Base-by-base conservation (phyloP, 495 filamentous ascomycete genomes). In the Neurospora hispaniola region DNA sequence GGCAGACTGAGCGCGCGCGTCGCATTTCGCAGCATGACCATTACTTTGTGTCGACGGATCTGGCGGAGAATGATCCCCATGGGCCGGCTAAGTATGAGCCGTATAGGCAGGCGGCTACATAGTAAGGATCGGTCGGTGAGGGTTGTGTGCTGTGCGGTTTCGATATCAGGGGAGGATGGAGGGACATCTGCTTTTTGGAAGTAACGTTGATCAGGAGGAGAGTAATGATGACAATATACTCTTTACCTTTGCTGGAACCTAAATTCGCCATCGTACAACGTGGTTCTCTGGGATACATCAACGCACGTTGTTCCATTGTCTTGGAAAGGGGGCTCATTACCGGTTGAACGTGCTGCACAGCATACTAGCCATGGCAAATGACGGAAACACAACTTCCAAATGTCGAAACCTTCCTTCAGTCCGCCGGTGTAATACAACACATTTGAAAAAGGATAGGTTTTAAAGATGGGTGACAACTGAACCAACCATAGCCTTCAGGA, bases 11-110 rank as follows among this genome's bases (percentile, higher is more conserved):
- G 40, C 35, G 41, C 69, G 69, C 18, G 1, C 16, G 69, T 20
- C 42, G 16, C 23, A 31, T 39, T 9, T 41, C 11, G 11, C 44
- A 18, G 14, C 38, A 46, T 44, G 43, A 59, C 18, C n/a, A 16
- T 16, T 20, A 14, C 44, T 20, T 20, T 10, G 18, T 35, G 8
- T 69, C 72, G 16, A n/a, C 59, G 42, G 69, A 69, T 20, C 9
- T 69, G 23, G 69, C 69, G 35, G 72, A 73, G 69, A 43, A 70
- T 23, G 27, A 73, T 59, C 31, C 43, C 11, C 42, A 69, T 46
- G 59, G 70, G 66, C 73, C 70, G 7, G 14, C 20, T 8, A 66
- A 18, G 54, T 66, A 66, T 66, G 54, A 66, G 27, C 54, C 54
- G 23, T 66, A 66, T 35, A 31, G 14, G 23, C 54, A 66, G 54